Evolutionary conservation across 345 rosid genomes (phyloP), one percentile per base, ranked within the genome.

Genomic region (Lepidium africanum): DNA sequence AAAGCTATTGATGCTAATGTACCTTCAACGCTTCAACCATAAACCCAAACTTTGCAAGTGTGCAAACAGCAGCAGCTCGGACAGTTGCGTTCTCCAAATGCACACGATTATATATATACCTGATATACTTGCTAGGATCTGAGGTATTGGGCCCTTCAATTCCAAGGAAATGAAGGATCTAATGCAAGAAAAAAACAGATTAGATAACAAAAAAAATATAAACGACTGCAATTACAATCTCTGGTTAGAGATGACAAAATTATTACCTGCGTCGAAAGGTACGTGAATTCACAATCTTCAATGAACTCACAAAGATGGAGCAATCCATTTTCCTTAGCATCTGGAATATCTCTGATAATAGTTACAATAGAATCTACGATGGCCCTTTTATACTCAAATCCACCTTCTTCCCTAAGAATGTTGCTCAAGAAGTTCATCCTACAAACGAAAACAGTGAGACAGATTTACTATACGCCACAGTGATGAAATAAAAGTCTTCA

Each of bases 341-440:
- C 97, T 9, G 99, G 99, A 58, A 94, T 94, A 82, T 91, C 99
- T 70, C 91, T 87, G 59, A 94, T 91, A 72, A 94, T 92, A 64
- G 86, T 91, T 47, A 94, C 97, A 58, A 94, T 94, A 23, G 99
- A 91, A 78, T 94, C 99, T 39, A 89, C 96, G 63, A 91, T 91
- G 57, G 99, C 97, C 77, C 92, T 89, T 71, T 94, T 94, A 79
- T 87, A 94, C 70, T 94, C 99, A 65, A 94, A 94, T 66, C 99
- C 99, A 61, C 99, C 99, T 89, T 94, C 97, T 81, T 94, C 99
- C 68, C 99, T 81, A 17, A 94, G 89, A 74, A 91, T 91, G 80
- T 85, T 94, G 95, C 99, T 94, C 69, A 94, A 80, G 75, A 94
- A 94, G 82, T 85, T 94, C 99, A 94, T 94, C 85, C 99, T 94